A percentile compares a stretch with the other conserved stretches of the same genome.
These are phyloP conservation scores for Fragilariopsis cylindrus DNA, from an alignment of 108 stramenopile species.

Conservation along the genomic window DNA sequence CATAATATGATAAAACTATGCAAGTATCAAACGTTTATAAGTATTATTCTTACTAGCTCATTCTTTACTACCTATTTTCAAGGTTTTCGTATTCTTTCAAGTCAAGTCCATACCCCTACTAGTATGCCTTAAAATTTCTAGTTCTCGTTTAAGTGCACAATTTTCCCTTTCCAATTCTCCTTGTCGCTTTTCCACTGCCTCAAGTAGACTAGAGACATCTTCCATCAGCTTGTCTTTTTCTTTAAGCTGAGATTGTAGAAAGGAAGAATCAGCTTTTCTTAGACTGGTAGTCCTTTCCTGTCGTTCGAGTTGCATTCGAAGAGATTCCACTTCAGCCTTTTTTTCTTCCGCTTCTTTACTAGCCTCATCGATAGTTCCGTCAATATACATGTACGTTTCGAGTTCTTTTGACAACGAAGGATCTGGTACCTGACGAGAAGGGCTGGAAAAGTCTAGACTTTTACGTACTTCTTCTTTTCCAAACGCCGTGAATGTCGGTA, in stretches of 20 bases:
- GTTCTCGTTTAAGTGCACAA: conserved; percentile 20
- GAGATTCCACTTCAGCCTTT: conserved; percentile 56
- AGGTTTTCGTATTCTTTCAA: too few species aligned
- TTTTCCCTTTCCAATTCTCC: conserved; percentile 70
- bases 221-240: conserved; percentile 73
- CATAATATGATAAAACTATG: too few species aligned
- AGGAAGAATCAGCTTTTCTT: conserved; percentile 73
- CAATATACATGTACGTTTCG: background rate
- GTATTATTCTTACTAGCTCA: too few species aligned
- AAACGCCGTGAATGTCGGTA: background rate
- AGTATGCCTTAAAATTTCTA: background rate
- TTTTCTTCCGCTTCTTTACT: conserved; percentile 27
- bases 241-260: conserved; percentile 63
- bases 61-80: too few species aligned
- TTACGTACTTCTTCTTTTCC: background rate
- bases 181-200: conserved; percentile 72
- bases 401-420: conserved; percentile 13
- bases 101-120: too few species aligned
- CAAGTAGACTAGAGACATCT: conserved; percentile 74
- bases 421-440: conserved; percentile 3
- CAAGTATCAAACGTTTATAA: too few species aligned
- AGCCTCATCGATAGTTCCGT: background rate
- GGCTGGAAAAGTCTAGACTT: conserved; percentile 22
- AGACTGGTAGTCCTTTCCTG: conserved; percentile 61
- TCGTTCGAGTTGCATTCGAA: conserved; percentile 67